Evolutionary conservation across 163 green algal species (phyloP), one percentile per base, ranked within the genome.

Genomic region (Chlamydomonas reinhardtii): DNA sequence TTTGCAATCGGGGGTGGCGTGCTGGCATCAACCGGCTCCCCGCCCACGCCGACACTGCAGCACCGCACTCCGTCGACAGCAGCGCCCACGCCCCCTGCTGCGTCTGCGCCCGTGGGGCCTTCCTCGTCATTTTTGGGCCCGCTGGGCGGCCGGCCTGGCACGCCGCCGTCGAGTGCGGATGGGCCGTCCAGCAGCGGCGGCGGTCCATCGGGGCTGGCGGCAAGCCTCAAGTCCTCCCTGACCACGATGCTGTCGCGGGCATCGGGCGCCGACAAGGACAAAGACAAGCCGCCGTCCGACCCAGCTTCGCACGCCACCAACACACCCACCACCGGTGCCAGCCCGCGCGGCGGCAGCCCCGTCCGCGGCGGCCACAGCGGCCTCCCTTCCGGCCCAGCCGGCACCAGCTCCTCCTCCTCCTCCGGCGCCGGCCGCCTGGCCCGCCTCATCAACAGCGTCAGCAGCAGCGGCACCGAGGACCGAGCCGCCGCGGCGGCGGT

Each of bases 341-440:
- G 35, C 65, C 65, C 76, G 0, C 77, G 77, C 24, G 77, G 66
- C n/a, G 66, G 69, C 66, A 84, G 77, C 31, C 77, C 77, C 12
- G 77, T 76, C 20, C 77, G 72, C 24, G 72, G 72, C 27, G 68
- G 32, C 32, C 6, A 34, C 31, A 15, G 29, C n/a, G 9, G 29
- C 66, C 27, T 14, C 32, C 8, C 29, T 48, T 4, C 5, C 29
- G 39, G 35, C 56, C 72, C 6, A 17, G 79, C 59, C 12, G 48
- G 43, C 62, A n/a, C 12, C 70, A 29, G 27, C 71, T 9, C 48
- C 6, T 56, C 48, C 71, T 9, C 48, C 6, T 56, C 48, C 48
- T 56, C 22, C 25, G 56, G 54, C 16, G 29, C 2, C 72, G 32
- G 31, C 37, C 71, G 35, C 71, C 39, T 52, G 16, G 71, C 71